Conservation (phyloP, 352 stramenopile species). For the Globisporangium heterothallicum region DNA sequence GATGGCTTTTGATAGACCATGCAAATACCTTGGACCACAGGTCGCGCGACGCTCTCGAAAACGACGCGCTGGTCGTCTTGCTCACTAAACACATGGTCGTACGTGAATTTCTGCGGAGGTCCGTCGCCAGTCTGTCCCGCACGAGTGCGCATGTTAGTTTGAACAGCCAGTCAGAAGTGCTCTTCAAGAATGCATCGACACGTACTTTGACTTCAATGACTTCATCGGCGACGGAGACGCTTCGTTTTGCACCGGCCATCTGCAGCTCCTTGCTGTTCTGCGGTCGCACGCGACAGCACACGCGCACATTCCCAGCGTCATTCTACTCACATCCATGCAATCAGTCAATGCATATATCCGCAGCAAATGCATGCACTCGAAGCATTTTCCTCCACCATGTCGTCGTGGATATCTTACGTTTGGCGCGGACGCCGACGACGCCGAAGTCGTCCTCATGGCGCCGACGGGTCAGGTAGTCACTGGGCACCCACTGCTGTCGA, state of each 20-base stretch:
- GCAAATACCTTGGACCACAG: constrained; percentile 78
- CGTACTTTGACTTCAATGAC: constrained; percentile 67
- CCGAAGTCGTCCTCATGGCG: constrained; percentile 6
- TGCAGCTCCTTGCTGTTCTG: constrained; percentile 76
- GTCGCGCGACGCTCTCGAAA: constrained; percentile 84
- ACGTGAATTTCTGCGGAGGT: constrained; percentile 76
- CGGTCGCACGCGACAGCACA: constrained; percentile 79
- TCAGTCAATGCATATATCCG: too few relatives aligned
- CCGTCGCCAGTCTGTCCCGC: constrained; percentile 37
- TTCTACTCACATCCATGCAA: too few relatives aligned
- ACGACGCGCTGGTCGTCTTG: constrained; percentile 77
- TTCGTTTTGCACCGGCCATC: constrained; percentile 48
- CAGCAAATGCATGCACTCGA: too few relatives aligned
- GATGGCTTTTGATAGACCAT: background rate
- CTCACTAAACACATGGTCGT: constrained; percentile 88
- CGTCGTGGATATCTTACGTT: background rate
- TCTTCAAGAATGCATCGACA: background rate
- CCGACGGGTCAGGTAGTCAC: too few relatives aligned
- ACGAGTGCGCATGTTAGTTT: background rate
- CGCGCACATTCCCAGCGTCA: constrained; percentile 58
- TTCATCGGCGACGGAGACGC: constrained; percentile 43
- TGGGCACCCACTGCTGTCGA: too few relatives aligned
- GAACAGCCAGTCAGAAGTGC: background rate
- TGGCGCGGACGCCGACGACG: background rate
- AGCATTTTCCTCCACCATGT: background rate